Evolutionary conservation across 495 filamentous ascomycete species (phyloP).

Genomic region (Cercophora newfieldiana): DNA sequence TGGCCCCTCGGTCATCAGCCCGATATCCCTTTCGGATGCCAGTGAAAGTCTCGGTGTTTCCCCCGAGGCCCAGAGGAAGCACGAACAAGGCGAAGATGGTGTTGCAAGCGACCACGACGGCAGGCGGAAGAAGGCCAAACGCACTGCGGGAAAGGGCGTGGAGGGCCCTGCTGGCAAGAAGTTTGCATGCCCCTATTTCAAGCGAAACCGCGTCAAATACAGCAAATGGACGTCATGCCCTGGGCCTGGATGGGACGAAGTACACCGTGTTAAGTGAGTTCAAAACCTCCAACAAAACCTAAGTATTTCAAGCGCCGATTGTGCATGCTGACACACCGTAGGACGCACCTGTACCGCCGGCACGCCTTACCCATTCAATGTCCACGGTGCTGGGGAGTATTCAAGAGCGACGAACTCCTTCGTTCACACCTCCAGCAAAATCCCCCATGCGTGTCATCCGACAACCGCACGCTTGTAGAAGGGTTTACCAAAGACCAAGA

Average conservation of each 20-base stretch:
- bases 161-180: slow-evolving; percentile 14
- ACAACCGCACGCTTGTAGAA: slow-evolving; percentile 24
- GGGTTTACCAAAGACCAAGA: slow-evolving; percentile 35
- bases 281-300: too few species aligned
- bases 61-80: neutral
- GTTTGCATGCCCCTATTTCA: slow-evolving; percentile 38
- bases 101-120: slow-evolving; percentile 23
- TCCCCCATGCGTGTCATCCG: slow-evolving; percentile 24
- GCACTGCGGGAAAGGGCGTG: neutral
- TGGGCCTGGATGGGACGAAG: slow-evolving; percentile 36
- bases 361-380: slow-evolving; percentile 32
- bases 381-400: slow-evolving; percentile 31
- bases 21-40: neutral
- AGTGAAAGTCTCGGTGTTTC: neutral
- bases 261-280: slow-evolving; percentile 38
- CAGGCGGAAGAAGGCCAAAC: slow-evolving; percentile 26
- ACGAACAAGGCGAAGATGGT: slow-evolving; percentile 17
- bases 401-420: slow-evolving; percentile 25
- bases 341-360: slow-evolving; percentile 34
- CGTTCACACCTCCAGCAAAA: slow-evolving; percentile 29
- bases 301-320: neutral
- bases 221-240: slow-evolving; percentile 36
- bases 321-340: slow-evolving; percentile 8
- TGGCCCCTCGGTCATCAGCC: neutral
- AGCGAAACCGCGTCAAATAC: slow-evolving; percentile 34